These are phyloP conservation scores for Lobulomyces angularis DNA, from an alignment of 192 early-diverging fungal species.

Conservation along the genomic window DNA sequence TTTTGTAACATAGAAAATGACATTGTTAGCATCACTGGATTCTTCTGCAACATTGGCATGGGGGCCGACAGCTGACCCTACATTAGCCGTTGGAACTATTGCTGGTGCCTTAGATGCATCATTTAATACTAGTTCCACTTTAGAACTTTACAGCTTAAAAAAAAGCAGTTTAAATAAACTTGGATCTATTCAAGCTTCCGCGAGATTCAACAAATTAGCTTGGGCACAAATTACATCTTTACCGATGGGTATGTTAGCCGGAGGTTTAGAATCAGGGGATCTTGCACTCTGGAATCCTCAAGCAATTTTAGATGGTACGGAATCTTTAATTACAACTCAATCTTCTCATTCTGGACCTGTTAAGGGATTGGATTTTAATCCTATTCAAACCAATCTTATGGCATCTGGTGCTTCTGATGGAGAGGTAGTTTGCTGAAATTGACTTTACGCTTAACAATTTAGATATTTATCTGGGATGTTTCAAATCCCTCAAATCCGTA, in stretches of 20 bases:
- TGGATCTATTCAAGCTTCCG: slow-evolving; percentile 3
- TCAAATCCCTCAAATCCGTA: slow-evolving; percentile 76
- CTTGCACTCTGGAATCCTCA: slow-evolving; percentile 75
- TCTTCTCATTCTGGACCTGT: slow-evolving; percentile 78
- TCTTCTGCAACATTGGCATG: slow-evolving; percentile 84
- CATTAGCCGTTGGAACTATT: slow-evolving; percentile 83
- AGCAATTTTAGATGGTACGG: slow-evolving; percentile 52
- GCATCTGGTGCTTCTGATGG: slow-evolving; percentile 82
- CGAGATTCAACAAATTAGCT: slow-evolving; percentile 79
- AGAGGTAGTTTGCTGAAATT: slow-evolving; percentile 45
- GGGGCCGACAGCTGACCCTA: slow-evolving; percentile 53
- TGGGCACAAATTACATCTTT: slow-evolving; percentile 46
- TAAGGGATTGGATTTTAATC: slow-evolving; percentile 85
- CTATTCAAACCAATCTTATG: slow-evolving; percentile 70
- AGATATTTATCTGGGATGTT: slow-evolving; percentile 94
- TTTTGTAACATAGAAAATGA: too few species aligned
- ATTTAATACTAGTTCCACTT: slow-evolving; percentile 75
- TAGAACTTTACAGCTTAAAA: slow-evolving; percentile 78
- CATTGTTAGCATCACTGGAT: slow-evolving; percentile 28
- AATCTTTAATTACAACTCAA: slow-evolving; percentile 50
- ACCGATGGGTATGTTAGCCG: slow-evolving; percentile 70
- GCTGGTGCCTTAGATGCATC: slow-evolving; percentile 93
- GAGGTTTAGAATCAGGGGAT: slow-evolving; percentile 91
- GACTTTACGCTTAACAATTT: background rate
- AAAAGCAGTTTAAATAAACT: background rate